Percentiles rank a stretch among this genome's conserved stretches.
phyloP scores from a whole-genome alignment of 768 basidiomycete genomes.

The Leccinum rimulosum region DNA sequence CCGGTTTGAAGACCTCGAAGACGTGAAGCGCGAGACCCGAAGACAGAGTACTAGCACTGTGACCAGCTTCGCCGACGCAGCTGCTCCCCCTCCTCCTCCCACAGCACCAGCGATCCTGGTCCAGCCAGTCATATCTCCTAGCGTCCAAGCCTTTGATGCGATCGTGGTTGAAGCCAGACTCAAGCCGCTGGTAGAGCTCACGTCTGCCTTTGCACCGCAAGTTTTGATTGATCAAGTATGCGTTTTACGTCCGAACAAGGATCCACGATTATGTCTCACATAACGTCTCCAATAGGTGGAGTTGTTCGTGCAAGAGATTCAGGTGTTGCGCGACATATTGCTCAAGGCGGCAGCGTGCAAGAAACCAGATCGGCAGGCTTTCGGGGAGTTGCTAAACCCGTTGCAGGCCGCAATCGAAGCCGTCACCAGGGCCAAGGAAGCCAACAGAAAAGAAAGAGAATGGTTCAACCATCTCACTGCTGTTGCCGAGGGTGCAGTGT shows the following conservation, averaged over 20 bases:
- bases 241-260: conserved; percentile 2
- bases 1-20: conserved; percentile 91
- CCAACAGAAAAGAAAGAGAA: conserved; percentile 72
- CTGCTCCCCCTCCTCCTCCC: conserved; percentile 31
- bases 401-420: conserved; percentile 71
- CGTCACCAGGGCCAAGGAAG: conserved; percentile 80
- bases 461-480: conserved; percentile 80
- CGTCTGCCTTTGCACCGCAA: conserved; percentile 65
- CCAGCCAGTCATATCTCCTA: conserved; percentile 48
- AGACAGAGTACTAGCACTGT: conserved; percentile 34
- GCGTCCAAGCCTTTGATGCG: conserved; percentile 72
- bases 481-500: conserved; percentile 78
- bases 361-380: conserved; percentile 66
- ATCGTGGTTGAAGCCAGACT: conserved; percentile 71
- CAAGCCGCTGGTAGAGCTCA: conserved; percentile 70
- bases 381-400: conserved; percentile 60
- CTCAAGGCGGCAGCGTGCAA: conserved; percentile 67
- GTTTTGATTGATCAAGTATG: conserved; percentile 77
- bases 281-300: conserved; percentile 47
- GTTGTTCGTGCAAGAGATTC: conserved; percentile 65
- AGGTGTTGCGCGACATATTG: conserved; percentile 67
- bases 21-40: conserved; percentile 26
- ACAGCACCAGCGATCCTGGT: conserved; percentile 37
- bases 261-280: conserved; percentile 4
- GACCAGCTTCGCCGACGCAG: conserved; percentile 21